Conservation (phyloP, 441 rosid genomes). For the Populus hybrid region DNA sequence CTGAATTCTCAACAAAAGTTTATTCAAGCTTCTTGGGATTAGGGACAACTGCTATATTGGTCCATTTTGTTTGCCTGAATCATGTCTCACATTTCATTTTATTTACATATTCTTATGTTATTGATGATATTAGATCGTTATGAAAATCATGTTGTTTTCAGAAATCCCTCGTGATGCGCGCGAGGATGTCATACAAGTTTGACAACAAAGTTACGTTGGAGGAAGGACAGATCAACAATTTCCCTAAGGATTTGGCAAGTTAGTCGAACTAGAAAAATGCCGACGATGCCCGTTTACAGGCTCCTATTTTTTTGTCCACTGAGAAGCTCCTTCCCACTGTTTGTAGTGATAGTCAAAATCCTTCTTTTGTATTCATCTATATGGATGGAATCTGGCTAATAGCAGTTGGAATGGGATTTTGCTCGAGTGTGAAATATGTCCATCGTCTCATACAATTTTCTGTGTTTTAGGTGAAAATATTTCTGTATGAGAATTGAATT, state of each 20-base stretch:
- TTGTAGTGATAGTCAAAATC: constrained; percentile 27
- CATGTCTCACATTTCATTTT: neutral
- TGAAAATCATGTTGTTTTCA: constrained; percentile 29
- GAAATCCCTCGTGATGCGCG: constrained; percentile 95
- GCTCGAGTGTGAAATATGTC: constrained; percentile 24
- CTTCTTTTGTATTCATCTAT: constrained; percentile 26
- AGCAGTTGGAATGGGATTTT: constrained; percentile 31
- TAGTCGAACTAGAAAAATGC: constrained; percentile 15
- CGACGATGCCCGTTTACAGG: constrained; percentile 14
- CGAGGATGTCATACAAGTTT: constrained; percentile 82
- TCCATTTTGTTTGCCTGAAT: neutral
- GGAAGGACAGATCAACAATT: constrained; percentile 88
- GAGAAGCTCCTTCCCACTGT: constrained; percentile 24
- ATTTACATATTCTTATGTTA: neutral
- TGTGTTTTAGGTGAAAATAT: constrained; percentile 23
- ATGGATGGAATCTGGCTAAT: constrained; percentile 26
- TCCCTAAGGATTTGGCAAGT: constrained; percentile 74
- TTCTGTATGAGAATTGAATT: constrained; percentile 34
- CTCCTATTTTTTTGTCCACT: constrained; percentile 12
- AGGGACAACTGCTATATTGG: neutral
- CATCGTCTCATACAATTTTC: constrained; percentile 7
- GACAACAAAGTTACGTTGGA: constrained; percentile 72
- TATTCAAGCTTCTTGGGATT: neutral
- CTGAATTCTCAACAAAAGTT: neutral
- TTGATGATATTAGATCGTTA: neutral